These are phyloP conservation scores for Albatrellus ellisii DNA, from an alignment of 768 basidiomycete genomes.

Conservation along the genomic window DNA sequence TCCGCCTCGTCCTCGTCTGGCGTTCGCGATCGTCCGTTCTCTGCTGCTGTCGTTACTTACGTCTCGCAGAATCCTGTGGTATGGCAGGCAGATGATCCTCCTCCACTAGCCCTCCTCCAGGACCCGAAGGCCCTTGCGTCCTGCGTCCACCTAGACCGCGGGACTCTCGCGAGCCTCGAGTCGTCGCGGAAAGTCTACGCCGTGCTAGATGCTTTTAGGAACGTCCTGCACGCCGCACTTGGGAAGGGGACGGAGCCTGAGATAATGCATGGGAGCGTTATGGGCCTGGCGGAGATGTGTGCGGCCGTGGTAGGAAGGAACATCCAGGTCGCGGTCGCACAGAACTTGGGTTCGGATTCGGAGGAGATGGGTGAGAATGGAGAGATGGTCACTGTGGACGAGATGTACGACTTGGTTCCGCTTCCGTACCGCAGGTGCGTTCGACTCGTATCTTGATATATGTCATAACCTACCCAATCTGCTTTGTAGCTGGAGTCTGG, in stretches of 20 bases:
- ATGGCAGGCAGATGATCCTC: constrained; percentile 6
- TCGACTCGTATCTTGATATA: not conserved
- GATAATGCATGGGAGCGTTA: constrained; percentile 12
- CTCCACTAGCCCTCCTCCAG: constrained; percentile 26
- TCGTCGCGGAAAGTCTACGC: constrained; percentile 37
- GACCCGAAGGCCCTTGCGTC: no score
- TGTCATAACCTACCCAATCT: not conserved
- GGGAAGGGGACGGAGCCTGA: not conserved
- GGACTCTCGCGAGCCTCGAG: constrained; percentile 26
- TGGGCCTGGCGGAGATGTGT: constrained; percentile 33
- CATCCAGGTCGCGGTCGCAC: constrained; percentile 22
- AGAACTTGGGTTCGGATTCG: constrained; percentile 7
- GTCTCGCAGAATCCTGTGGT: constrained; percentile 1
- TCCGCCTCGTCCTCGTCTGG: constrained; percentile 14
- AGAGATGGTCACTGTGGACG: constrained; percentile 19
- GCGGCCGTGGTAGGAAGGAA: constrained; percentile 32
- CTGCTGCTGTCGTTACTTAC: constrained; percentile 14
- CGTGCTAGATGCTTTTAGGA: constrained; percentile 42
- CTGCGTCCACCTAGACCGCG: constrained; percentile 20
- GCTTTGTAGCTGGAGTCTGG: constrained; percentile 29
- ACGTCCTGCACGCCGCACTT: constrained; percentile 29
- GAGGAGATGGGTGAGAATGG: constrained; percentile 15
- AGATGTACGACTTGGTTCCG: constrained; percentile 40
- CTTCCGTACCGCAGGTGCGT: constrained; percentile 36
- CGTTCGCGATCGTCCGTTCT: no score